Base-by-base conservation (phyloP, 768 basidiomycete genomes). In the Mrakia blollopis region DNA sequence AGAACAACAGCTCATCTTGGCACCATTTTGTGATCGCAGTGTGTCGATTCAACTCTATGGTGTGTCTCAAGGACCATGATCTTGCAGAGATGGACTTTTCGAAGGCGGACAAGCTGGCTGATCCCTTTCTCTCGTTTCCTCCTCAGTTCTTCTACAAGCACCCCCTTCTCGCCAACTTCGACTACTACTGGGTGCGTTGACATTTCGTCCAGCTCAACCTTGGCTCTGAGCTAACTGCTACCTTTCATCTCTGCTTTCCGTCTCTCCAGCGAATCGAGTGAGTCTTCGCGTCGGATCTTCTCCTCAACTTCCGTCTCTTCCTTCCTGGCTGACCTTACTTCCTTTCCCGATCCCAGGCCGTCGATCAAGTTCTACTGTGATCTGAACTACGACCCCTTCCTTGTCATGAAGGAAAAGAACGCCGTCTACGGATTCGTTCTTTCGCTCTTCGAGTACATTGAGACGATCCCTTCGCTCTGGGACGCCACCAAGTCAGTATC, bases 11-110 rank as follows among this genome's bases (percentile, higher is more conserved):
- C 72, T 72, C 54, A 72, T 18, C 18, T 21, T 18, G 18, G 11
- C 7, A 18, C 37, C 52, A 0, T 13, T 37, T 35, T 8, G 28
- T 3, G 1, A 21, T 52, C 32, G 18, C 32, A 76, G 67, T 97
- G 95, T 97, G 94, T 83, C 89, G 95, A 14, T 98, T 90, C 84
- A 93, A 95, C 84, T 94, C 92, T 65, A 93, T 92, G 50, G 93
- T 93, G 83, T 79, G 89, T 85, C 37, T 76, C 78, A 14, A 60
- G 28, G 41, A 25, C 25, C 37, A 9, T 28, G 44, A 67, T 35
- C 30, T 4, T 6, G 11, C 4, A 18, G 28, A 18, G 30, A n/a
- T 21, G n/a, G 75, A 16, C 21, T 28, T 57, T 73, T 13, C 32
- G 11, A 7, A 37, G 41, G 54, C 11, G 25, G 28, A 6, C 35